Evolutionary conservation across 108 stramenopile genomes (phyloP), one percentile per base, ranked within the genome.

Genomic region (Heterococcus sp.): DNA sequence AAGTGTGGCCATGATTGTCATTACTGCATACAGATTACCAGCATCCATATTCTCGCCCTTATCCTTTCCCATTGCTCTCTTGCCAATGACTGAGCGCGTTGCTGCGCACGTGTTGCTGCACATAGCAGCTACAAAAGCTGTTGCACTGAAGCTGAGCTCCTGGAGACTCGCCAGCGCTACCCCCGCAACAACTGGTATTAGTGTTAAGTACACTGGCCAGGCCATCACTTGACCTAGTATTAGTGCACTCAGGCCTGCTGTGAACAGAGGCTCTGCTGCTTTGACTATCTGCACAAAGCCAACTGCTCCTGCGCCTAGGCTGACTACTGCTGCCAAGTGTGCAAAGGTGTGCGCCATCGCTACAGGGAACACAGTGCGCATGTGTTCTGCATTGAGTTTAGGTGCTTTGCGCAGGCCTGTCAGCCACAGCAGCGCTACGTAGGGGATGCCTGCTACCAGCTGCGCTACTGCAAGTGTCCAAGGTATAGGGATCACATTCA

Each of bases 121-220:
- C 95, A 97, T 96, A 72, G 97, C 97, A 67, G 94, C 87, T 28
- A 88, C 94, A 58, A 97, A 92, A 35, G 94, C 94, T 39, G 95
- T 84, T 68, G 89, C 75, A 39, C 93, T 95, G 91, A 97, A 97
- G 68, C 93, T 93, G 21, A 89, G 63, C 69, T 89, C 88, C 65
- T 81, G 84, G 74, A 81, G 36, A 37, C 78, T 81, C 39, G 88
- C 88, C 31, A 87, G 32, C 34, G 73, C 86, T 8, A 98, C 97
- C 65, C 97, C 97, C 58, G 91, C 93, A 72, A 98, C 94, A 79
- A 98, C 95, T 83, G 97, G 97, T 69, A 95, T 79, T 28, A 97
- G 92, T 40, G 96, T 95, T 32, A 89, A 71, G 90, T 97, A 97
- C 4, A 96, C 95, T n/a, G 67, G 82, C 82, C 68, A 79, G 35